Evolutionary conservation across 1,284 basidiomycete genomes (phyloP).

Genomic region (Rhodofomes roseus): DNA sequence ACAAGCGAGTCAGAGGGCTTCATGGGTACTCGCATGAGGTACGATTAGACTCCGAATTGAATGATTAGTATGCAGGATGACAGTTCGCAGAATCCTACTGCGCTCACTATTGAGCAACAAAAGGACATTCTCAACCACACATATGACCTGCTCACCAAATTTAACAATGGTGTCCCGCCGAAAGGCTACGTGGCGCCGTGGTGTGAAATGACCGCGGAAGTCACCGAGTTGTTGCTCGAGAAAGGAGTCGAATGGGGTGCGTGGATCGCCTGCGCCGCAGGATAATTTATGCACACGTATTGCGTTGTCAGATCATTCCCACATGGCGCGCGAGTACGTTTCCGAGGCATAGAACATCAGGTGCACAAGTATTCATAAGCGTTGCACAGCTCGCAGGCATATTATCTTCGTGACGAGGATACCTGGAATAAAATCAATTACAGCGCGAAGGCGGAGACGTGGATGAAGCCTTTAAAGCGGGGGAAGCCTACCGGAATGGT

Average conservation of each 20-base stretch:
- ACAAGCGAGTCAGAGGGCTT: conserved; percentile 43
- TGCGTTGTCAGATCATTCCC: conserved; percentile 67
- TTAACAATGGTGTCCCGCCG: conserved; percentile 66
- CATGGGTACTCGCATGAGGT: conserved; percentile 77
- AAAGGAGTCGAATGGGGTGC: conserved; percentile 75
- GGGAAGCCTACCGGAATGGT: conserved; percentile 70
- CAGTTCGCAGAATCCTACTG: conserved; percentile 50
- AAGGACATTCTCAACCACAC: conserved; percentile 71
- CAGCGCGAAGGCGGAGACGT: conserved; percentile 50
- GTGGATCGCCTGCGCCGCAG: conserved; percentile 1
- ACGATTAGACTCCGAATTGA: no score
- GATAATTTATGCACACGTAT: no score
- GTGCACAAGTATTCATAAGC: background rate
- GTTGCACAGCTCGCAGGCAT: conserved; percentile 57
- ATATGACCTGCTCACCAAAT: conserved; percentile 60
- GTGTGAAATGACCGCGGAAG: conserved; percentile 78
- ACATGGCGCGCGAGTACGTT: conserved; percentile 57
- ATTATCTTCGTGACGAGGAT: conserved; percentile 68
- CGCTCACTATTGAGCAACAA: conserved; percentile 66
- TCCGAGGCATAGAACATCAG: background rate
- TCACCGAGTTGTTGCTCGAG: conserved; percentile 62
- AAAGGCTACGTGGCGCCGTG: conserved; percentile 70
- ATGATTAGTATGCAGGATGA: no score
- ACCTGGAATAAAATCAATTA: conserved; percentile 77
- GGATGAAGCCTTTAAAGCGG: conserved; percentile 73